Evolutionary conservation across 345 rosid genomes (phyloP), one percentile per base, ranked within the genome.

Genomic region (Camelina laxa): DNA sequence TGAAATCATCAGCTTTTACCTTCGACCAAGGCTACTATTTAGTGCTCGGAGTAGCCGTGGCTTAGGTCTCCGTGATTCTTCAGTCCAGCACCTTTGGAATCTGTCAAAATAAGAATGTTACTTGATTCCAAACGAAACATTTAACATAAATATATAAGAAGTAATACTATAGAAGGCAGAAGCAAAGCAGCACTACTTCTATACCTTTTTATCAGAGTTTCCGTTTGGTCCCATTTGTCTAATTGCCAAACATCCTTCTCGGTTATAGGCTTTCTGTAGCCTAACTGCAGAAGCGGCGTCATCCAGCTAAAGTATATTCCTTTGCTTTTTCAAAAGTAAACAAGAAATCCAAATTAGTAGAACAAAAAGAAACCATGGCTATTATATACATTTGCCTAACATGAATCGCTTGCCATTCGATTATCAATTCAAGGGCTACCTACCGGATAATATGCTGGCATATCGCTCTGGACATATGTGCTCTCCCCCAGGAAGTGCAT

Each of bases 201-300:
- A 44, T 53, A 95, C 99, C 80, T 92, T 51, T 79, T 76, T 47
- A 79, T 83, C 73, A 89, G 83, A 72, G 85, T 89, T 72, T 95
- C 88, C 12, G 97, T 89, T 82, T 35, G 81, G 84, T 95, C 99
- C 99, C 99, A 95, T 41, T 84, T 82, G 79, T 89, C 99, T 70
- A 95, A 82, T 78, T 89, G 89, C 99, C 97, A 95, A 14, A 90
- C 87, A 80, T 92, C 97, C 82, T 82, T 89, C 81, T 92, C 99
- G 6, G 96, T 92, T 56, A 95, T 82, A 35, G 97, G 97, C 70
- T 87, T 87, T 81, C 60, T 92, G 78, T 87, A 90, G 22, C 99
- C 97, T 80, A 82, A 84, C 86, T 80, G 80, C 97, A 95, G 84
- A 53, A 95, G 88, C 19, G 97, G 96, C 70, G 89, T 89, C 82